phyloP scores from a whole-genome alignment of 345 rosid genomes.

The Excoecaria agallocha region DNA sequence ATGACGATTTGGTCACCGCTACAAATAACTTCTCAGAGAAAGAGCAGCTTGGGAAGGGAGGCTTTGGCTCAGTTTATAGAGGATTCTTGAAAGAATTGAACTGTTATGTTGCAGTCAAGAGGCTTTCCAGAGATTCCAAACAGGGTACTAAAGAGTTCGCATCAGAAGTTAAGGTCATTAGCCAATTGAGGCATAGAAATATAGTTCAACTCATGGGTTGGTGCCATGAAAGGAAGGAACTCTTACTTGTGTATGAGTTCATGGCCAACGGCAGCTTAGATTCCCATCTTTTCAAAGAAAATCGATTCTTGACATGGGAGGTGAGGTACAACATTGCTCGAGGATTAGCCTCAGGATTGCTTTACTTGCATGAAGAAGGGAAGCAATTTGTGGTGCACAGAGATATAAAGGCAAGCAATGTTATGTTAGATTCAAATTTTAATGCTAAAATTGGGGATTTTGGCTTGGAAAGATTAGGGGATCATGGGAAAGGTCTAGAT shows the following conservation, averaged over 20 bases:
- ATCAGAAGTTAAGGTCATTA: conserved; percentile 33
- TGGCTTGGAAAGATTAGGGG: conserved; percentile 15
- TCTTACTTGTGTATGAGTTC: conserved; percentile 21
- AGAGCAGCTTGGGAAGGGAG: too few relatives aligned
- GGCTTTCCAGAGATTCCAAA: conserved; percentile 8
- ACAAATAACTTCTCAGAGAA: too few relatives aligned
- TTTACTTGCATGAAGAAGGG: conserved; percentile 22
- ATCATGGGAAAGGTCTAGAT: conserved; percentile 10
- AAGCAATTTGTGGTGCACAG: conserved; percentile 22
- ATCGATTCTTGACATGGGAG: conserved; percentile 17
- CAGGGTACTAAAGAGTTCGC: conserved; percentile 27
- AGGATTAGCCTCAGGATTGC: conserved; percentile 23
- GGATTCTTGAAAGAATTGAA: too few relatives aligned
- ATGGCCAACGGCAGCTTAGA: conserved; percentile 22
- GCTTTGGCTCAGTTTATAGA: too few relatives aligned
- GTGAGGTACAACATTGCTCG: conserved; percentile 11
- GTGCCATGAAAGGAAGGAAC: conserved; percentile 28
- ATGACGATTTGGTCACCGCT: too few relatives aligned
- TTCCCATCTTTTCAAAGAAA: conserved; percentile 17
- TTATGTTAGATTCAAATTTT: conserved; percentile 23
- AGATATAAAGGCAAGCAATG: conserved; percentile 26
- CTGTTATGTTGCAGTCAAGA: too few relatives aligned
- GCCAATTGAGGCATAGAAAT: conserved; percentile 30
- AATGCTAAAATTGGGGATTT: conserved; percentile 24
- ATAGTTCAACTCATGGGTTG: conserved; percentile 32